phyloP scores from a whole-genome alignment of 2,329 filamentous ascomycete genomes.

The Ascochyta koolunga region DNA sequence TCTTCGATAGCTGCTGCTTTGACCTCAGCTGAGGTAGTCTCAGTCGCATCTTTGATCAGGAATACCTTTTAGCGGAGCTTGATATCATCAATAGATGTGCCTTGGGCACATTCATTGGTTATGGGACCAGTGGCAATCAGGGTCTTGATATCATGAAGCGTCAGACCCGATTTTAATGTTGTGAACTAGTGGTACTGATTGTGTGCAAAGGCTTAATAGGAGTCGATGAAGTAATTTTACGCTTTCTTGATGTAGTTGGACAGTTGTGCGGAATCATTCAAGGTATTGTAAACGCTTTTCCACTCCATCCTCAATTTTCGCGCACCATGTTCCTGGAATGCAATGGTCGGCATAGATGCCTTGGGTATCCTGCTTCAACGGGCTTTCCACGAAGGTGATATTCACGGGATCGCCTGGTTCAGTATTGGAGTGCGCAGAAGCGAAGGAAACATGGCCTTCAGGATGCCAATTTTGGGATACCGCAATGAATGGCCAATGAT shows the following conservation, averaged over 20 bases:
- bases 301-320: constrained; percentile 26
- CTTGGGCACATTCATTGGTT: constrained; percentile 29
- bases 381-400: constrained; percentile 27
- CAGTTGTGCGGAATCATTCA: constrained; percentile 26
- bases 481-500: constrained; percentile 32
- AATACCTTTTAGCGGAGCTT: constrained; percentile 31
- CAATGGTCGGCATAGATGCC: constrained; percentile 27
- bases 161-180: constrained; percentile 25
- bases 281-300: constrained; percentile 27
- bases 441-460: constrained; percentile 27
- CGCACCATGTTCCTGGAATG: constrained; percentile 27
- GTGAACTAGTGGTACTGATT: constrained; percentile 35
- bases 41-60: constrained; percentile 32
- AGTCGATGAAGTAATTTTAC: constrained; percentile 30
- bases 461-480: constrained; percentile 35
- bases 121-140: constrained; percentile 28
- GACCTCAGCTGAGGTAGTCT: constrained; percentile 21
- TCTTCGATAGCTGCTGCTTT: constrained; percentile 25
- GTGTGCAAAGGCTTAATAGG: constrained; percentile 32
- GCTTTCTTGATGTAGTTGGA: constrained; percentile 34
- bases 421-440: constrained; percentile 20
- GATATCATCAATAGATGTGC: constrained; percentile 30
- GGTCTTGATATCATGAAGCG: constrained; percentile 24
- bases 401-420: constrained; percentile 21
- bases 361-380: constrained; percentile 25